These are phyloP conservation scores for Tylopilus balloui DNA, from an alignment of 768 basidiomycete species.

Conservation along the genomic window DNA sequence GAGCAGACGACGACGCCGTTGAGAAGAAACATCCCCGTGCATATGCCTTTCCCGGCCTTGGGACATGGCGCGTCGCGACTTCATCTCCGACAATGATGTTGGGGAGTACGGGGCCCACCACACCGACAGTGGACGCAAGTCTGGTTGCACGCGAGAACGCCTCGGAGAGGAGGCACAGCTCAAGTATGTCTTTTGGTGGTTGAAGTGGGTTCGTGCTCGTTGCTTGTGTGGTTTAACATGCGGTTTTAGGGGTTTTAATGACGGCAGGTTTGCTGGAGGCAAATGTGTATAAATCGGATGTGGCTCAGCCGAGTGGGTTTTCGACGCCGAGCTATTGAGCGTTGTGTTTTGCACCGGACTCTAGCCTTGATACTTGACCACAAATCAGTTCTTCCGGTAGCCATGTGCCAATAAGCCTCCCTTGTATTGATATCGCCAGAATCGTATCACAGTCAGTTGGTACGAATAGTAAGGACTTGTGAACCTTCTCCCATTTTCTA, in stretches of 20 bases:
- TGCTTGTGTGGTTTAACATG: background rate
- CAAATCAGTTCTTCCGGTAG: background rate
- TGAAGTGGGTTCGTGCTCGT: background rate
- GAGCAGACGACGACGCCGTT: background rate
- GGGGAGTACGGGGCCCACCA: background rate
- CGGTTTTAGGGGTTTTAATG: background rate
- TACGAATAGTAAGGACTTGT: conserved; percentile 17
- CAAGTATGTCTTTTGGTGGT: conserved; percentile 6
- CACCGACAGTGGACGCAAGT: background rate
- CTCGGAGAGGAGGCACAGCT: background rate
- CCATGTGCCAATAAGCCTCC: background rate
- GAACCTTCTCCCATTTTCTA: conserved; percentile 20
- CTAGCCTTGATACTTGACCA: background rate
- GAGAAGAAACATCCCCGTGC: background rate
- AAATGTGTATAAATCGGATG: background rate
- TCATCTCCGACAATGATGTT: conserved; percentile 2
- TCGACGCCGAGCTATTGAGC: background rate
- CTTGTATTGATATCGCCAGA: background rate
- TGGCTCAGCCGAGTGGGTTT: background rate
- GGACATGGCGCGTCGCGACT: conserved; percentile 18
- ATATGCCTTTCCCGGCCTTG: conserved; percentile 14
- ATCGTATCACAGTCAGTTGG: conserved; percentile 17
- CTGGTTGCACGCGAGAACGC: background rate
- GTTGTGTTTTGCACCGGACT: background rate
- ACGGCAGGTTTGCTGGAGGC: background rate